Base-by-base conservation (phyloP, 2,329 filamentous ascomycete species). In the Claviceps capensis region DNA sequence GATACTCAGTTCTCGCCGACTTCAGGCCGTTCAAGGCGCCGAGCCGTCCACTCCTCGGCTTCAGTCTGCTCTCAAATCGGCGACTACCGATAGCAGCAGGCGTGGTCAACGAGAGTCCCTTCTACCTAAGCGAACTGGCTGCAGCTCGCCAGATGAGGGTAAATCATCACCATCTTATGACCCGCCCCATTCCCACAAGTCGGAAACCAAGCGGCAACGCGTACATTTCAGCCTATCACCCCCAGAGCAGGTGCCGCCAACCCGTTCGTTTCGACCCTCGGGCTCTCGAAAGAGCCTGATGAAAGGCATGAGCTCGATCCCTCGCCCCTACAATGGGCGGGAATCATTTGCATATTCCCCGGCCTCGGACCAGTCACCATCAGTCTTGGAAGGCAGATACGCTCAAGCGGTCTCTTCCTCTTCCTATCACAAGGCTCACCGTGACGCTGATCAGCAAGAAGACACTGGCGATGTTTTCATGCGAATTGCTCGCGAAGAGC, bases 401-500 rank as follows among this genome's bases (percentile, higher is more conserved):
- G 30, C 19, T 7, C 38, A 51, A 8, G 45, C 26, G 13, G 17
- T 22, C 16, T 22, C 17, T 48, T 14, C 40, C 16, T 9, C 40
- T 34, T n/a, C 30, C 16, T 52, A 55, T 11, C 37, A 49, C n/a
- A 23, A 26, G 26, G 22, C 42, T 11, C 30, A 34, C 9, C 30
- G 30, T 40, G 43, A 46, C 14, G n/a, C 38, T 17, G 50, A 48
- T 38, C 38, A 53, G 41, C 38, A 50, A 43, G 78, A 81, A 51
- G 78, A 79, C 56, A 76, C 72, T 3, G 76, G 75, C 41, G 78
- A 82, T 56, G 67, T 81, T 42, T 82, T 81, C 56, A 71, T 82
- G 54, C 74, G 70, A 51, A 81, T 82, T 54, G 78, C 78, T 13
- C 69, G 73, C 11, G 76, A 81, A 53, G 77, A 80, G 55, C 57